Conservation (phyloP, 305 asterid species). For the Fraxinus ornus region DNA sequence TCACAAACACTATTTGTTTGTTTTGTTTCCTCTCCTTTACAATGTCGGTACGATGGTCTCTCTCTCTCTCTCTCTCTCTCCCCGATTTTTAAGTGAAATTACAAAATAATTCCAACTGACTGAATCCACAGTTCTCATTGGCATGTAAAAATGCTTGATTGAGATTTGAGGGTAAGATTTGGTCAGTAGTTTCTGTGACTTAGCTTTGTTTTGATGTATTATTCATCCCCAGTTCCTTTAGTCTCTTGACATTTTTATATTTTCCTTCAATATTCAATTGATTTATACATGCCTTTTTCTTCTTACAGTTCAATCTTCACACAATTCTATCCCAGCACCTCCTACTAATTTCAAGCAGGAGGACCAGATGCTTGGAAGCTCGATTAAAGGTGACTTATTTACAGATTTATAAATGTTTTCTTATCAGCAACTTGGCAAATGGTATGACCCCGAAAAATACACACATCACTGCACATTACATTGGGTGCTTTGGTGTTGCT, state of each 20-base stretch:
- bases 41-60: not conserved
- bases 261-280: slow-evolving; percentile 10
- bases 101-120: not conserved
- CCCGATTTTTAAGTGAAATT: not conserved
- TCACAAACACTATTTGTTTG: not conserved
- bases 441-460: not conserved
- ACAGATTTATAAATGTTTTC: not conserved
- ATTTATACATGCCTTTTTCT: slow-evolving; percentile 17
- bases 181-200: not conserved
- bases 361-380: slow-evolving; percentile 76
- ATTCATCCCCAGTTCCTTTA: not conserved
- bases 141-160: not conserved
- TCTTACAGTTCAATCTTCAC: slow-evolving; percentile 64
- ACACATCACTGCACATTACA: not conserved
- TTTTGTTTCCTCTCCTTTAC: not conserved
- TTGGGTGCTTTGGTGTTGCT: not conserved
- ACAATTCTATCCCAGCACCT: slow-evolving; percentile 72
- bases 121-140: not conserved
- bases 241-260: slow-evolving; percentile 1
- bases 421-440: slow-evolving; percentile 5
- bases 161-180: not conserved
- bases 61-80: not conserved
- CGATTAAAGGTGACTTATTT: slow-evolving; percentile 63
- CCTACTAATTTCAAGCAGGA: slow-evolving; percentile 76
- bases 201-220: not conserved